Percentiles rank a stretch among this genome's conserved stretches.
Conservation (phyloP, 1,284 basidiomycete genomes). For the Clitocybe nebularis region DNA sequence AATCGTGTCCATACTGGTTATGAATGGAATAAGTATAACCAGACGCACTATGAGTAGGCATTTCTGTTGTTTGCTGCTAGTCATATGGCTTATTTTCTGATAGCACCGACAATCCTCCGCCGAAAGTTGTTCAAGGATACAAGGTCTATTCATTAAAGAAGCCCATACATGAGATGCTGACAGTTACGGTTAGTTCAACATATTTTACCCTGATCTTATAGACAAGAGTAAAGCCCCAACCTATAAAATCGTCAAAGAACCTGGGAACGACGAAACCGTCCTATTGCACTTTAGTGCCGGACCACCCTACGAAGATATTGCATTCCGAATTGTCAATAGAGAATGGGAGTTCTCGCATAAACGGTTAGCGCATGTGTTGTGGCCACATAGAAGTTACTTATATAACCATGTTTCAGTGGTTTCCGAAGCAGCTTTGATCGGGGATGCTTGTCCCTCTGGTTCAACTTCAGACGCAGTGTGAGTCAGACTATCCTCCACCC, state of each 20-base stretch:
- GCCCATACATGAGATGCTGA: slow-evolving; percentile 6
- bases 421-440: slow-evolving; percentile 84
- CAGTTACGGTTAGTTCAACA: slow-evolving; percentile 66
- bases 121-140: slow-evolving; percentile 98
- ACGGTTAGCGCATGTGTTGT: slow-evolving; percentile 45
- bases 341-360: slow-evolving; percentile 99
- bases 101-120: slow-evolving; percentile 93
- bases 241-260: slow-evolving; percentile 90
- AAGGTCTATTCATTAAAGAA: slow-evolving; percentile 47
- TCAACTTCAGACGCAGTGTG: slow-evolving; percentile 85
- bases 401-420: slow-evolving; percentile 43
- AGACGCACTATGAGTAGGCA: slow-evolving; percentile 95
- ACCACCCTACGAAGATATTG: slow-evolving; percentile 98
- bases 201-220: slow-evolving; percentile 94
- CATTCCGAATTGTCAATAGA: slow-evolving; percentile 95
- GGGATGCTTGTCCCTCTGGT: slow-evolving; percentile 83
- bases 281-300: slow-evolving; percentile 93
- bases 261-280: slow-evolving; percentile 92
- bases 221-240: slow-evolving; percentile 96
- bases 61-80: slow-evolving; percentile 3
- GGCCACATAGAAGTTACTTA: slow-evolving; percentile 7
- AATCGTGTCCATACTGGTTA: slow-evolving; percentile 99
- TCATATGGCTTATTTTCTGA: slow-evolving; percentile 12
- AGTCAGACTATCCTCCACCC: slow-evolving; percentile 29
- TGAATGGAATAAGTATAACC: slow-evolving; percentile 99